Evolutionary conservation across 306 rosid genomes (phyloP).

Genomic region (Begonia masoniana): DNA sequence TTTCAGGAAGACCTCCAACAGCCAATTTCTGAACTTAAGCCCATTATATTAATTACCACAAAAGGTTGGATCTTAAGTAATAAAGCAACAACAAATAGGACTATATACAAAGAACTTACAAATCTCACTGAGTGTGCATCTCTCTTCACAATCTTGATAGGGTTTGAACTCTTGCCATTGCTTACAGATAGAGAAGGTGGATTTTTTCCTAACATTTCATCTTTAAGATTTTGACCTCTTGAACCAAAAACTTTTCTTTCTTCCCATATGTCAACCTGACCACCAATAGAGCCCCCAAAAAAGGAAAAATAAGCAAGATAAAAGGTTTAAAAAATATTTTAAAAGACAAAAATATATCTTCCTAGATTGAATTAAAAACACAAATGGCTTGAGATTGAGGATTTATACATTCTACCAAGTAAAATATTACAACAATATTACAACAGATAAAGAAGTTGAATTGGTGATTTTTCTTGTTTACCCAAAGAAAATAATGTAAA

Average conservation of each 20-base stretch:
- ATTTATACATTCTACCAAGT: too few species aligned
- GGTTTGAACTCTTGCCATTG: conserved; percentile 65
- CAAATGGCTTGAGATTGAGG: too few species aligned
- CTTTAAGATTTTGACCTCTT: conserved; percentile 85
- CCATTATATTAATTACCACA: conserved; percentile 4
- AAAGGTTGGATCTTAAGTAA: too few species aligned
- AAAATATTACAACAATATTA: too few species aligned
- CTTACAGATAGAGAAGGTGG: conserved; percentile 40
- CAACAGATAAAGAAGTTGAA: too few species aligned
- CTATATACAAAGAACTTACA: conserved; percentile 39
- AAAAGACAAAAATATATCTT: too few species aligned
- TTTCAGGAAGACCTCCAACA: conserved; percentile 77
- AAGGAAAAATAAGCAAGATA: conserved; percentile 4
- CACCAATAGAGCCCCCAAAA: conserved; percentile 17
- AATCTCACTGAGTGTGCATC: conserved; percentile 81
- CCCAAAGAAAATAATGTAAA: too few species aligned
- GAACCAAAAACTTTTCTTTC: conserved; percentile 97
- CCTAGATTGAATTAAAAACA: too few species aligned
- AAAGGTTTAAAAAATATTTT: too few species aligned
- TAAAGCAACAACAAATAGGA: conserved; percentile 5
- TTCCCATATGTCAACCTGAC: conserved; percentile 86
- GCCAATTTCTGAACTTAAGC: conserved; percentile 66
- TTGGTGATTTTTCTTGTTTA: too few species aligned
- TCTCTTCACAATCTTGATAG: conserved; percentile 80
- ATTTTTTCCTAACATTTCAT: conserved; percentile 63